Evolutionary conservation across 1,284 basidiomycete genomes (phyloP).

Genomic region (Microbotryum intermedium): DNA sequence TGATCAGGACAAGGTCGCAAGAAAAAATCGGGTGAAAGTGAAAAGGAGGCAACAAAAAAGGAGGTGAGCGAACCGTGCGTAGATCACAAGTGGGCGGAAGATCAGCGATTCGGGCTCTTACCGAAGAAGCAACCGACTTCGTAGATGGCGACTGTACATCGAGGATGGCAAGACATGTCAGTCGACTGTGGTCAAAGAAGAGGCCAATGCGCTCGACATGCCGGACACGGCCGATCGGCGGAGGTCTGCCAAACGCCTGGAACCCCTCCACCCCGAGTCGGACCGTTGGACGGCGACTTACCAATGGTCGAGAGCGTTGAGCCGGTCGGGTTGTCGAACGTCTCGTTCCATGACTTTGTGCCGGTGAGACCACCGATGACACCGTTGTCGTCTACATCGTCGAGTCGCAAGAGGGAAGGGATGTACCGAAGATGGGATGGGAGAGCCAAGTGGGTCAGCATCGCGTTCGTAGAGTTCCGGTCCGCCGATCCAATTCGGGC

Average conservation of each 20-base stretch:
- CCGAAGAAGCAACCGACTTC: constrained; percentile 37
- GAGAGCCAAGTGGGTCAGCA: too few species aligned
- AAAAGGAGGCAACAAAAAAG: too few species aligned
- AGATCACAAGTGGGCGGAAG: neutral
- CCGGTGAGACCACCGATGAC: constrained; percentile 33
- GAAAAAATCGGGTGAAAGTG: neutral
- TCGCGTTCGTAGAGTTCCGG: too few species aligned
- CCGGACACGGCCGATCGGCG: too few species aligned
- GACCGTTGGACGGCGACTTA: neutral
- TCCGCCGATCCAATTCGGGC: too few species aligned
- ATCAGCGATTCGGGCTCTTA: neutral
- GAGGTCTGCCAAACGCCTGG: too few species aligned
- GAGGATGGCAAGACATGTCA: neutral
- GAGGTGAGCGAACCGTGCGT: too few species aligned
- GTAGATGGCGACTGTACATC: constrained; percentile 33
- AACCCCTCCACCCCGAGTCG: too few species aligned
- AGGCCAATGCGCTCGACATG: too few species aligned
- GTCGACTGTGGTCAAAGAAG: too few species aligned
- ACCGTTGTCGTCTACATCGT: constrained; percentile 27
- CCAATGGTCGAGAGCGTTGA: constrained; percentile 34
- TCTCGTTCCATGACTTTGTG: constrained; percentile 30
- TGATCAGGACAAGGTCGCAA: too few species aligned
- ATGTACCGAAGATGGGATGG: too few species aligned
- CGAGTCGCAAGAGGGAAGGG: neutral
- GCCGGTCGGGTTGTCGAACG: constrained; percentile 28